These are phyloP conservation scores for Boletellus ananas DNA, from an alignment of 768 basidiomycete genomes.

Conservation along the genomic window DNA sequence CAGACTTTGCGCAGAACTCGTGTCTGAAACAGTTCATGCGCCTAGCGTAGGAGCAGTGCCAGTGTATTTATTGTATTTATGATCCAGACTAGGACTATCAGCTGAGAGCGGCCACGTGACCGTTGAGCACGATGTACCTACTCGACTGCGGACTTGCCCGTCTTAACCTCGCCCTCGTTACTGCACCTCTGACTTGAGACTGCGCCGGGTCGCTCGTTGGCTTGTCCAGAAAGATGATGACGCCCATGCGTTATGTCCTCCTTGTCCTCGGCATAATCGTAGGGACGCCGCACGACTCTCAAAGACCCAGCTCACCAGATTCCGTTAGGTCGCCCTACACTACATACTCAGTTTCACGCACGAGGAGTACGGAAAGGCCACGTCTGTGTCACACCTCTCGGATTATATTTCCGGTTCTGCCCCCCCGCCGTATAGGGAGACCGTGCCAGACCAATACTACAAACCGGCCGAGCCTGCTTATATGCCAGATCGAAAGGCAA, in stretches of 20 bases:
- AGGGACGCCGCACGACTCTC: slow-evolving; percentile 17
- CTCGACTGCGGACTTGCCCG: neutral
- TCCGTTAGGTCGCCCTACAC: slow-evolving; percentile 35
- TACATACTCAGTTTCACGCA: slow-evolving; percentile 42
- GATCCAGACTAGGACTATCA: neutral
- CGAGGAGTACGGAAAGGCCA: slow-evolving; percentile 40
- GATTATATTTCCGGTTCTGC: slow-evolving; percentile 19
- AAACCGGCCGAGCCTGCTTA: slow-evolving; percentile 34
- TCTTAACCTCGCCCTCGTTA: too few relatives aligned
- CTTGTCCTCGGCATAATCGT: slow-evolving; percentile 47
- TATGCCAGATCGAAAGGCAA: slow-evolving; percentile 59
- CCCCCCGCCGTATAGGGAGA: slow-evolving; percentile 50
- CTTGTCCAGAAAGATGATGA: slow-evolving; percentile 43
- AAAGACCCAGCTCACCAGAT: slow-evolving; percentile 8
- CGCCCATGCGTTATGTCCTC: slow-evolving; percentile 56
- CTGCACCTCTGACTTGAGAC: neutral
- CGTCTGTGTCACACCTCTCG: slow-evolving; percentile 34
- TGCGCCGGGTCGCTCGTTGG: neutral
- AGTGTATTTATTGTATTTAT: neutral
- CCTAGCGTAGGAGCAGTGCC: slow-evolving; percentile 13
- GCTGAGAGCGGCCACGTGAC: slow-evolving; percentile 1
- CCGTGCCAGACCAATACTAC: slow-evolving; percentile 61
- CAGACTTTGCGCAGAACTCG: slow-evolving; percentile 28
- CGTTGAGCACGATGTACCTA: neutral
- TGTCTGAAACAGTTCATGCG: slow-evolving; percentile 30